Evolutionary conservation across 345 rosid species (phyloP), one percentile per base, ranked within the genome.

Genomic region (Gossypium bickii): DNA sequence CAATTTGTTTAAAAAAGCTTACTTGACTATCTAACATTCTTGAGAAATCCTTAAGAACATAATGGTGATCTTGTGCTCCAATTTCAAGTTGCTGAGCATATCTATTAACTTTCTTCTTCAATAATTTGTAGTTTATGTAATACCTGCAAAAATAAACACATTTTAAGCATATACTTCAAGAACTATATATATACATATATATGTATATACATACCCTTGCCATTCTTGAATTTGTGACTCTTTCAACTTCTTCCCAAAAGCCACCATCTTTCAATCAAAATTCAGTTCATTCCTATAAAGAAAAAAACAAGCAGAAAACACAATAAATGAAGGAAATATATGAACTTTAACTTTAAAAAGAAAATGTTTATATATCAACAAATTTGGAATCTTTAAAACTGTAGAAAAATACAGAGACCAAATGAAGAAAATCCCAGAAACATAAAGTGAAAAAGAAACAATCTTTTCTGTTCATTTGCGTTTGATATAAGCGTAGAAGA

Each of bases 21-120:
- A 84, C 89, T 85, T 86, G 83, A 73, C 10, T 29, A 56, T 86
- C 89, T 12, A 86, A 78, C 84, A 86, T 56, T 74, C 72, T 86
- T 66, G 89, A 75, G 74, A 86, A 86, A 68, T 86, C 89, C 77
- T 65, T 84, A 34, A 84, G 83, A 67, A 86, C 84, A 75, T 70
- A 67, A 12, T 29, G 72, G n/a, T 79, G 89, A 73, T 79, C 74
- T 63, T 80, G 73, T 13, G 76, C 75, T 52, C 79, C 80, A 48
- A 61, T 66, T 15, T 82, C 78, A 38, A 80, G 61, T 56, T 86
- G 80, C 47, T 79, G 86, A 16, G 79, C 25, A 71, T 86, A 86
- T 47, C 82, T 74, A 55, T 86, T 86, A 38, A 86, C 86, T 76
- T 79, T 86, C 83, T 82, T 86, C 83, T 86, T 86, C 86, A 86